Evolutionary conservation across 177 flowering plant genomes (phyloP).

Genomic region (Vitis hybrid): DNA sequence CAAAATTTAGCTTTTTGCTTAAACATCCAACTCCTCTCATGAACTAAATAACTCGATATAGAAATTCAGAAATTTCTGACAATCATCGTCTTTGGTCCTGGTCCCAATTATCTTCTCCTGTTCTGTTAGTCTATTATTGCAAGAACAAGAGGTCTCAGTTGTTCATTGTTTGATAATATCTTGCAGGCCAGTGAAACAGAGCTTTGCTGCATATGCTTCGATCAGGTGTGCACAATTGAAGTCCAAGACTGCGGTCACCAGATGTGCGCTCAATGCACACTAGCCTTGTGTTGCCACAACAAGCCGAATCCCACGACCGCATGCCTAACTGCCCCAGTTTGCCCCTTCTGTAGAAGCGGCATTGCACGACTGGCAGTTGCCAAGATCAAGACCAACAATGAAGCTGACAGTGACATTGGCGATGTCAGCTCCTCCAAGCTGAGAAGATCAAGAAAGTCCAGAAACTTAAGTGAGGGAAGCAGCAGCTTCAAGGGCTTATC

Average conservation of each 20-base stretch:
- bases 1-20: too few species aligned
- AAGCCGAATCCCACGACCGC: conserved; percentile 75
- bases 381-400: conserved; percentile 32
- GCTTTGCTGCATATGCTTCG: conserved; percentile 85
- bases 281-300: conserved; percentile 85
- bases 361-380: conserved; percentile 65
- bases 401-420: conserved; percentile 32
- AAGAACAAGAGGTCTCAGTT: too few species aligned
- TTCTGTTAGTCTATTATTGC: too few species aligned
- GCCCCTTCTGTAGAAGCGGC: conserved; percentile 86
- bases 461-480: conserved; percentile 81
- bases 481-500: conserved; percentile 94
- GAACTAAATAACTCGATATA: too few species aligned
- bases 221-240: conserved; percentile 78
- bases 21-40: too few species aligned
- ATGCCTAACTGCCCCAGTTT: conserved; percentile 48
- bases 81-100: too few species aligned
- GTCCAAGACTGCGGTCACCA: conserved; percentile 85
- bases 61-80: too few species aligned
- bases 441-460: conserved; percentile 49
- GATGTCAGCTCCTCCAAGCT: conserved; percentile 46
- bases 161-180: not conserved
- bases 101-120: too few species aligned
- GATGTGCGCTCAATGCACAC: conserved; percentile 91
- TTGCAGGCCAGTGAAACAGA: conserved; percentile 70